Conservation (phyloP, 2,329 filamentous ascomycete species). For the Gremmenia infestans region DNA sequence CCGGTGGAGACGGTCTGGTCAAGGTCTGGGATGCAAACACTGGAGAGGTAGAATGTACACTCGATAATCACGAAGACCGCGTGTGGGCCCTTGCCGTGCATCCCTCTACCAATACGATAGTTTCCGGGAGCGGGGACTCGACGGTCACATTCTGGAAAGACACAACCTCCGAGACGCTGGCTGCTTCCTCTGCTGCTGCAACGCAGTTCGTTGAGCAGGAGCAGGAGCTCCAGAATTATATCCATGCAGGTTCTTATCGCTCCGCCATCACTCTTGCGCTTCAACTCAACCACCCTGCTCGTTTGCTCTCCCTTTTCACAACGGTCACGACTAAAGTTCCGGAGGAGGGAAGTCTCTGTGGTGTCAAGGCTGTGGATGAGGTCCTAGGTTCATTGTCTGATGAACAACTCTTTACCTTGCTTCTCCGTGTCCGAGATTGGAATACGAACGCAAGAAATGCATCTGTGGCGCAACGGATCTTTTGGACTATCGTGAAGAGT, state of each 20-base stretch:
- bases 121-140: slow-evolving; percentile 88
- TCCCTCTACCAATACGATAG: slow-evolving; percentile 63
- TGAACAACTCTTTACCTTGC: slow-evolving; percentile 78
- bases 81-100: slow-evolving; percentile 86
- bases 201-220: slow-evolving; percentile 86
- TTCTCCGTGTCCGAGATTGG: slow-evolving; percentile 86
- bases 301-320: slow-evolving; percentile 79
- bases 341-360: slow-evolving; percentile 60
- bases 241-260: slow-evolving; percentile 80
- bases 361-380: slow-evolving; percentile 69
- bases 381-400: slow-evolving; percentile 74
- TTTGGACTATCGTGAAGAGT: slow-evolving; percentile 72
- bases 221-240: slow-evolving; percentile 89
- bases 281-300: slow-evolving; percentile 88
- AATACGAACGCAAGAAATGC: slow-evolving; percentile 92
- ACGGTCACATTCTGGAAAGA: slow-evolving; percentile 95
- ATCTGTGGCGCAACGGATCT: slow-evolving; percentile 76
- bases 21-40: slow-evolving; percentile 91
- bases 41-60: slow-evolving; percentile 79
- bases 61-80: slow-evolving; percentile 95
- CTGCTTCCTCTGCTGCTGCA: slow-evolving; percentile 66
- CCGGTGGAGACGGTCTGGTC: slow-evolving; percentile 88
- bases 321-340: slow-evolving; percentile 59
- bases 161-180: slow-evolving; percentile 75
- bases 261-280: slow-evolving; percentile 90